Base-by-base conservation (phyloP, 2,329 filamentous ascomycete genomes). In the Claviceps citrina region DNA sequence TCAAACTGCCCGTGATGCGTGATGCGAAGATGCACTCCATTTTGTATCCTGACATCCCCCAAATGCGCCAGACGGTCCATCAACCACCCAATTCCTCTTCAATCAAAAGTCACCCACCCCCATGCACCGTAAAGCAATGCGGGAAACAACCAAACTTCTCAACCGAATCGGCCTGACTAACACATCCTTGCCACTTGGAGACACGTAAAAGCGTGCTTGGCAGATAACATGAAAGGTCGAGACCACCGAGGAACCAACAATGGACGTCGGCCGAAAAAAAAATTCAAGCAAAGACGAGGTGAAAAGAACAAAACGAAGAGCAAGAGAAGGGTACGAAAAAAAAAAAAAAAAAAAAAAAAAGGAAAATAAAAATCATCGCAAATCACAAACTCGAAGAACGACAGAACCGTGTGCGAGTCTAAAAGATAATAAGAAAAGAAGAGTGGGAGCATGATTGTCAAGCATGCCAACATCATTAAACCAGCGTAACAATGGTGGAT, bases 81-180 rank as follows among this genome's bases (percentile, higher is more conserved):
- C 9, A 33, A 18, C 38, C 25, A 40, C 30, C 30, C 38, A 19
- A n/a, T 27, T 12, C 26, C 22, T 28, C 30, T 26, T 35, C 22
- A 28, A n/a, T n/a, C n/a, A n/a, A n/a, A 34, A 15, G 22, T 33
- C 38, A 20, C 25, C 38, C 13, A 22, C 25, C 15, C 38, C 38
- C n/a, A 34, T 34, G 31, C 38, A 40, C 38, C 38, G 18, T 33
- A 28, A 35, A 40, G 25, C 38, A 40, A 40, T 40, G 38, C 38
- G 10, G 33, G 18, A 15, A 16, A 20, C 12, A 12, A 26, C 7
- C 16, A 20, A 32, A 19, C 37, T 31, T 20, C 19, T 32, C 37
- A 25, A 31, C 20, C 13, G 8, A 13, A 22, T 13, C n/a, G n/a
- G 9, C 19, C 32, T 12, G 19, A 39, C 9, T 24, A 4, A 22